Evolutionary conservation across 805 yeast species (phyloP).

Genomic region (Hemisphaericaspora nanyangensis): DNA sequence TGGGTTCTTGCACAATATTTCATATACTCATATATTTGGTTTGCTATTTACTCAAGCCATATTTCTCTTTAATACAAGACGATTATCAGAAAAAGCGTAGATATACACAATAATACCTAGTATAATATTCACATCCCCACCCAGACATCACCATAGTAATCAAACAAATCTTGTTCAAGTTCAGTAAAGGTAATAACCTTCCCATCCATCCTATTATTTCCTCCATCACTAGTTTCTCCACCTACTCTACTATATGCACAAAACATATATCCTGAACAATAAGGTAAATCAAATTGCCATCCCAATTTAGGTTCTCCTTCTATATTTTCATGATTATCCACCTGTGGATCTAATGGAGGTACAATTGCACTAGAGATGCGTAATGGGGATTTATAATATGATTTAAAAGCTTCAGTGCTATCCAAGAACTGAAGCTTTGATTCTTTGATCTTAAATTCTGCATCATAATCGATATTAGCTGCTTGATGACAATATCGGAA

Average conservation of each 20-base stretch:
- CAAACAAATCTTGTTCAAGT: constrained; percentile 25
- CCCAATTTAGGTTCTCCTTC: constrained; percentile 20
- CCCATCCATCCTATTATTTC: constrained; percentile 40
- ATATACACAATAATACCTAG: no score
- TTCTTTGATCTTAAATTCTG: constrained; percentile 17
- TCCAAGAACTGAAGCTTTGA: constrained; percentile 12
- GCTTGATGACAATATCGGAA: constrained; percentile 31
- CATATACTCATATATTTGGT: no score
- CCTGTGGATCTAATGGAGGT: constrained; percentile 20
- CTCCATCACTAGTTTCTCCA: constrained; percentile 33
- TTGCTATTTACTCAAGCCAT: no score
- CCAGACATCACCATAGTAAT: constrained; percentile 50
- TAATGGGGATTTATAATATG: constrained; percentile 22
- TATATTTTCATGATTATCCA: constrained; percentile 22
- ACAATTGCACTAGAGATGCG: constrained; percentile 19
- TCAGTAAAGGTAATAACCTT: constrained; percentile 37
- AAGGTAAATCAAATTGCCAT: constrained; percentile 20
- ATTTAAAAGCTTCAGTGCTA: constrained; percentile 18
- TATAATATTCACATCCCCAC: no score
- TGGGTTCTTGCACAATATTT: no score
- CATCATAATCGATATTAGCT: constrained; percentile 16
- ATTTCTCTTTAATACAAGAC: no score
- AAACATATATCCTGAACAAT: constrained; percentile 27
- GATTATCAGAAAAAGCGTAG: no score
- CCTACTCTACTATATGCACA: constrained; percentile 25